These are phyloP conservation scores for Penicillium herquei DNA, from an alignment of 495 filamentous ascomycete genomes.

Conservation along the genomic window DNA sequence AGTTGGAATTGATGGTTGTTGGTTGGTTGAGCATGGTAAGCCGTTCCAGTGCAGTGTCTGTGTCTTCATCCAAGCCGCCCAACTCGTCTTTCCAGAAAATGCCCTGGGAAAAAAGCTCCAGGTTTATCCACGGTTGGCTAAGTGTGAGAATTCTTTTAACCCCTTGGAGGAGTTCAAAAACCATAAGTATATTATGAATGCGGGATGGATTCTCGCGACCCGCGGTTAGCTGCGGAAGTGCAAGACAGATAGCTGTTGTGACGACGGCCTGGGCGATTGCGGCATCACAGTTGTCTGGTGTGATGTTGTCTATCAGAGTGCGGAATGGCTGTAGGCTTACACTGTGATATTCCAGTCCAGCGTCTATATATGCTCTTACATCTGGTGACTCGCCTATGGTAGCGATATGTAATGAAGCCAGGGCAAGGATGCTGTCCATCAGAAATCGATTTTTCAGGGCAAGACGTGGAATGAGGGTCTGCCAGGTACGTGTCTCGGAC, in stretches of 20 bases:
- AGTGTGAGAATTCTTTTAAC: constrained; percentile 35
- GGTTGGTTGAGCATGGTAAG: constrained; percentile 20
- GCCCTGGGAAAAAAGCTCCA: constrained; percentile 23
- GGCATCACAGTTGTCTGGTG: constrained; percentile 47
- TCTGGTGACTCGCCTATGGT: constrained; percentile 31
- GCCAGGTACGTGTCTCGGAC: constrained; percentile 33
- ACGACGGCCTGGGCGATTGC: constrained; percentile 53
- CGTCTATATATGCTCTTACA: constrained; percentile 46
- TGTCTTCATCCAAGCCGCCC: constrained; percentile 22
- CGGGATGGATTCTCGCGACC: constrained; percentile 27
- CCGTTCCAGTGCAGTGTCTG: constrained; percentile 24
- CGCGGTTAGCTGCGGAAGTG: constrained; percentile 40
- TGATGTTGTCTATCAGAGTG: constrained; percentile 44
- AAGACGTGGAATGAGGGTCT: constrained; percentile 43
- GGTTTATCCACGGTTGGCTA: constrained; percentile 30
- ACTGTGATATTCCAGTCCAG: constrained; percentile 50
- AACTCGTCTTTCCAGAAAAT: constrained; percentile 17
- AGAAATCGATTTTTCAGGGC: constrained; percentile 52
- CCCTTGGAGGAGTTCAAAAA: constrained; percentile 38
- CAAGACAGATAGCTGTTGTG: constrained; percentile 48
- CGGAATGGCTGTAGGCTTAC: constrained; percentile 47
- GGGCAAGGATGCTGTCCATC: constrained; percentile 53
- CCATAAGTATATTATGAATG: constrained; percentile 37
- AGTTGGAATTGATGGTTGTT: constrained; percentile 17
- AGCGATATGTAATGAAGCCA: constrained; percentile 55